Conservation (phyloP, 768 basidiomycete genomes). For the Lactifluus volemus region DNA sequence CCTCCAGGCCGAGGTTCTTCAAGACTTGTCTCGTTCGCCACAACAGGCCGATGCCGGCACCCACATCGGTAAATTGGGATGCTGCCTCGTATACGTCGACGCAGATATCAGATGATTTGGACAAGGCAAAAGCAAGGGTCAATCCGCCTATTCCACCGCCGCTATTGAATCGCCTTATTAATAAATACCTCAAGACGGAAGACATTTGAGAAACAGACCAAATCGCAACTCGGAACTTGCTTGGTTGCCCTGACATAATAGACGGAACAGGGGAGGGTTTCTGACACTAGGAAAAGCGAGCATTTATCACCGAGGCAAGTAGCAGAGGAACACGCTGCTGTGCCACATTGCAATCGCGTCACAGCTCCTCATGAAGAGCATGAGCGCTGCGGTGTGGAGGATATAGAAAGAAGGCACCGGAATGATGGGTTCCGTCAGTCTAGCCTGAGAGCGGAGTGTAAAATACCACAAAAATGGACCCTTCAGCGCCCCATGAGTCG, state of each 20-base stretch:
- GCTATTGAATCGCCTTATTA: not conserved
- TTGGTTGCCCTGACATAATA: not conserved
- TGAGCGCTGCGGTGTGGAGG: not conserved
- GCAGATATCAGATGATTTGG: too few relatives aligned
- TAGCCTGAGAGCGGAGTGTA: too few relatives aligned
- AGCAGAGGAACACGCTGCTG: too few relatives aligned
- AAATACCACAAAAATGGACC: not conserved
- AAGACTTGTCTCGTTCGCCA: conserved; percentile 27
- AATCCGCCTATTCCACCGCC: conserved; percentile 28
- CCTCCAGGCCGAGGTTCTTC: conserved; percentile 22
- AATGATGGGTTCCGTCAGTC: too few relatives aligned
- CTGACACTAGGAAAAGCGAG: too few relatives aligned
- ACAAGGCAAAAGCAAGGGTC: conserved; percentile 21
- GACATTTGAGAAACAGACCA: conserved; percentile 35
- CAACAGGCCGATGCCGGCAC: conserved; percentile 22
- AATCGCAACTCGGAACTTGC: not conserved
- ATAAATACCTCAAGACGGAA: not conserved
- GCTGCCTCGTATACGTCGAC: too few relatives aligned
- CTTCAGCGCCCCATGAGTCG: too few relatives aligned
- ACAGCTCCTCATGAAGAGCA: not conserved
- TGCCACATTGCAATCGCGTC: not conserved
- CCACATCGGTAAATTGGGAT: too few relatives aligned
- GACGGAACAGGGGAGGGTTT: not conserved
- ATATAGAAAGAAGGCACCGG: not conserved
- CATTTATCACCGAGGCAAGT: too few relatives aligned